Percentiles rank a stretch among this genome's conserved stretches.
phyloP scores from a whole-genome alignment of 441 rosid species.

The Daphne laureola region DNA sequence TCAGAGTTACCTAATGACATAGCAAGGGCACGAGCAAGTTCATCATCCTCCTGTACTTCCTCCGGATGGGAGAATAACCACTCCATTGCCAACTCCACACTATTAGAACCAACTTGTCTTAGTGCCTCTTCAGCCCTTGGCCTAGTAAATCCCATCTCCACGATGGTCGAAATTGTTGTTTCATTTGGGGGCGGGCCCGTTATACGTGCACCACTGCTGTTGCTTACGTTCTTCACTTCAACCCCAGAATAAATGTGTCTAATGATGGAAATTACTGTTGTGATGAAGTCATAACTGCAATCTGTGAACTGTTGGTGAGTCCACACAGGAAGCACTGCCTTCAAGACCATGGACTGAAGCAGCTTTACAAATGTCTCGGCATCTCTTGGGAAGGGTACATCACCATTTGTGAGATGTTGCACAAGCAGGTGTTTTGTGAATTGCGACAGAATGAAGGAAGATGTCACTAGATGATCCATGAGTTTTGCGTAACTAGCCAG shows the following conservation, averaged over 20 bases:
- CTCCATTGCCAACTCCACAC: slow-evolving; percentile 98
- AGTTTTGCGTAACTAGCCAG: slow-evolving; percentile 86
- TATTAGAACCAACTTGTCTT: slow-evolving; percentile 91
- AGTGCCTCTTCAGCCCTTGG: slow-evolving; percentile 96
- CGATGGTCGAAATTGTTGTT: slow-evolving; percentile 82
- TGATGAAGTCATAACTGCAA: slow-evolving; percentile 73
- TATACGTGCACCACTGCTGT: slow-evolving; percentile 49
- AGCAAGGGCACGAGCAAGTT: slow-evolving; percentile 98
- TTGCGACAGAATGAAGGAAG: slow-evolving; percentile 84
- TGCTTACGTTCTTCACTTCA: slow-evolving; percentile 70
- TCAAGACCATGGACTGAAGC: slow-evolving; percentile 92
- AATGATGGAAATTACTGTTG: slow-evolving; percentile 72
- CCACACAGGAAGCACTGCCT: slow-evolving; percentile 96
- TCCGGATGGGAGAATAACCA: slow-evolving; percentile 97
- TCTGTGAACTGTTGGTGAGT: slow-evolving; percentile 77
- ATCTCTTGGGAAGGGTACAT: slow-evolving; percentile 68
- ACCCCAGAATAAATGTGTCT: slow-evolving; percentile 93
- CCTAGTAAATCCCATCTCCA: slow-evolving; percentile 98
- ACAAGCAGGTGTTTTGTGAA: slow-evolving; percentile 80
- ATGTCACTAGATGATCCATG: slow-evolving; percentile 96
- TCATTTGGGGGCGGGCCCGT: slow-evolving; percentile 93
- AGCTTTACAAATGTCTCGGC: slow-evolving; percentile 89
- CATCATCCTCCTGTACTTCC: slow-evolving; percentile 94
- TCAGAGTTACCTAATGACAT: slow-evolving; percentile 95
- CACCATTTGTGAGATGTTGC: slow-evolving; percentile 70